A percentile compares a stretch with the other conserved stretches of the same genome.
phyloP scores from a whole-genome alignment of 2,329 filamentous ascomycete species.

The Sporothrix humicola region DNA sequence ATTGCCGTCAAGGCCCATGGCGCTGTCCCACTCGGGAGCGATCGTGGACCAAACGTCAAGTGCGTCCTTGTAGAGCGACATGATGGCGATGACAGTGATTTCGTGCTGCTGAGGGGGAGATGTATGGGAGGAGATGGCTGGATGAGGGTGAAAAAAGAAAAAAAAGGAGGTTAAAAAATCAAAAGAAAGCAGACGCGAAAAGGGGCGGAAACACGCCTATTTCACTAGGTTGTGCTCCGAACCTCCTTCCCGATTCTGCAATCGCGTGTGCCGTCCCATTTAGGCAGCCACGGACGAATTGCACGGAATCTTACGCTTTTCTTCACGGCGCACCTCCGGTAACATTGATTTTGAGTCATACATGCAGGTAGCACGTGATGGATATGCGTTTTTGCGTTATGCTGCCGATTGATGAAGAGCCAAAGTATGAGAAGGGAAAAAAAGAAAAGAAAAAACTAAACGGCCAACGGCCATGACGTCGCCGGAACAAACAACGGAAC shows the following conservation, averaged over 20 bases:
- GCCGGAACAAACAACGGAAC: neutral
- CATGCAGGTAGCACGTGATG: conserved; percentile 4
- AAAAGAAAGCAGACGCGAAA: neutral
- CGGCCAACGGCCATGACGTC: neutral
- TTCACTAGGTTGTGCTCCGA: neutral
- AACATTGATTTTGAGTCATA: neutral
- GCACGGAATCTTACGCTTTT: neutral
- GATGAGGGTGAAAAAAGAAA: neutral
- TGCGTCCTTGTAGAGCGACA: conserved; percentile 35
- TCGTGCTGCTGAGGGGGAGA: neutral
- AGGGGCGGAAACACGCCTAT: neutral
- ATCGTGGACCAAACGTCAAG: conserved; percentile 50
- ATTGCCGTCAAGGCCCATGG: conserved; percentile 50
- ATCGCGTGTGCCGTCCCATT: neutral
- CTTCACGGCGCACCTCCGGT: neutral
- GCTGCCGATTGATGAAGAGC: neutral
- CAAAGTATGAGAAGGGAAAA: neutral
- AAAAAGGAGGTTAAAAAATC: neutral
- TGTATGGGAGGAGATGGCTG: neutral
- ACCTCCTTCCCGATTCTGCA: conserved; percentile 1
- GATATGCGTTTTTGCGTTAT: neutral
- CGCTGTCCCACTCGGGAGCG: conserved; percentile 51
- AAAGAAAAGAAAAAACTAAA: neutral
- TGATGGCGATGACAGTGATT: conserved; percentile 27
- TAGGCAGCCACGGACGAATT: conserved; percentile 11